Conservation (phyloP, 441 rosid genomes). For the Mallotus japonicus region DNA sequence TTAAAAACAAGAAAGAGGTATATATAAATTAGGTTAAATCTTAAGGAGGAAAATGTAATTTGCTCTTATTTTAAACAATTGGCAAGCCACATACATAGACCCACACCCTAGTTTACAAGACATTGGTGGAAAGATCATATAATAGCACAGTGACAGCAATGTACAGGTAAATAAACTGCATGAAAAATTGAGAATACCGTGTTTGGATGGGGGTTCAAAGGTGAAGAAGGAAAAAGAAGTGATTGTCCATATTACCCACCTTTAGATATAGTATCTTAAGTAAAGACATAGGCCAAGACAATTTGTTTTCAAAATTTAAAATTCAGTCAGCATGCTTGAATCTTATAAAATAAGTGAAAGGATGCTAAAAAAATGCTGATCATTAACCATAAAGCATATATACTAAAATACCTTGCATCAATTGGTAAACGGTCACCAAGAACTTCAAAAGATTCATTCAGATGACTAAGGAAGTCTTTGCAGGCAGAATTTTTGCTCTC, state of each 20-base stretch:
- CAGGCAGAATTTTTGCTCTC: constrained; percentile 65
- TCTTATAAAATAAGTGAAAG: background rate
- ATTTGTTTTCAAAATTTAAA: background rate
- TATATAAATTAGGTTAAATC: no score
- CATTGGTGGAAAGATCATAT: background rate
- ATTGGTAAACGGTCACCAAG: constrained; percentile 65
- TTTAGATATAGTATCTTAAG: background rate
- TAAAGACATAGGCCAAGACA: background rate
- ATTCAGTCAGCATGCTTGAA: background rate
- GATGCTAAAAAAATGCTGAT: background rate
- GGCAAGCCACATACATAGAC: no score
- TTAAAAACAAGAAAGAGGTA: no score
- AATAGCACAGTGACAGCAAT: background rate
- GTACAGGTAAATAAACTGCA: background rate
- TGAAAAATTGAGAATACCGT: no score
- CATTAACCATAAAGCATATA: background rate
- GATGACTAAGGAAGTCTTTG: constrained; percentile 51
- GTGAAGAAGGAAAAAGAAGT: background rate
- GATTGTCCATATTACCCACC: background rate
- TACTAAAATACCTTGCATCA: constrained; percentile 55
- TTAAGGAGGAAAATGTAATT: no score
- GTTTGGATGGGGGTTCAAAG: background rate
- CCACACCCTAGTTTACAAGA: background rate
- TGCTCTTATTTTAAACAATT: no score
- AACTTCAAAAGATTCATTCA: constrained; percentile 67